Base-by-base conservation (phyloP, 2,329 filamentous ascomycete species). In the Thelonectria discophora region DNA sequence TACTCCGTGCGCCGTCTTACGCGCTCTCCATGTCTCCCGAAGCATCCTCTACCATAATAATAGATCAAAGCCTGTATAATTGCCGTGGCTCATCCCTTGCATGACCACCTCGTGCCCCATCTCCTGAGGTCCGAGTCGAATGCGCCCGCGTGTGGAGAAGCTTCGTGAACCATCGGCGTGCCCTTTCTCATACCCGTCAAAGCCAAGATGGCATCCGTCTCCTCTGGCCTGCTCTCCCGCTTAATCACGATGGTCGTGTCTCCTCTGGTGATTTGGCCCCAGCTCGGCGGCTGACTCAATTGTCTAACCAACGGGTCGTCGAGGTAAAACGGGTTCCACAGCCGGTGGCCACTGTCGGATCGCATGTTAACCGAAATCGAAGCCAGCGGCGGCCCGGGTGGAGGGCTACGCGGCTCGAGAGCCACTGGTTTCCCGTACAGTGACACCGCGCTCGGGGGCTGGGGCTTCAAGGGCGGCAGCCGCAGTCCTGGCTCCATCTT, bases 341-440 rank as follows among this genome's bases (percentile, higher is more conserved):
- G 34, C 34, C 46, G 60, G 5, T 63, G 64, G 27, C 60, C 68
- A 3, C 15, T 49, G 15, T 51, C 46, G 15, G 27, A 43, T 20
- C 73, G 70, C 60, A 74, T 53, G 47, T 78, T 78, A 11, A 71
- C 65, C 15, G 76, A 78, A 27, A 78, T 67, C 1, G 70, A 67
- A 13, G 68, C 52, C 6, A 77, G 59, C 2, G 75, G 73, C 15
- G 56, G 63, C 2, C 74, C 74, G 0, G 67, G 50, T 0, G 69
- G 69, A 6, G 68, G 66, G 21, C 67, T 73, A 13, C 30, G 63
- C 1, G 75, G 75, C 60, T 78, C 76, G 48, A 77, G 60, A 3
- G 74, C 68, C 43, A 63, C 58, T 4, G 68, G 72, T 32, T 70
- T 67, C 11, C 66, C 66, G 24, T 63, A 72, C 9, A 60, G 63